phyloP scores from a whole-genome alignment of 2,329 filamentous ascomycete genomes.

The Lachnellula hyalina region DNA sequence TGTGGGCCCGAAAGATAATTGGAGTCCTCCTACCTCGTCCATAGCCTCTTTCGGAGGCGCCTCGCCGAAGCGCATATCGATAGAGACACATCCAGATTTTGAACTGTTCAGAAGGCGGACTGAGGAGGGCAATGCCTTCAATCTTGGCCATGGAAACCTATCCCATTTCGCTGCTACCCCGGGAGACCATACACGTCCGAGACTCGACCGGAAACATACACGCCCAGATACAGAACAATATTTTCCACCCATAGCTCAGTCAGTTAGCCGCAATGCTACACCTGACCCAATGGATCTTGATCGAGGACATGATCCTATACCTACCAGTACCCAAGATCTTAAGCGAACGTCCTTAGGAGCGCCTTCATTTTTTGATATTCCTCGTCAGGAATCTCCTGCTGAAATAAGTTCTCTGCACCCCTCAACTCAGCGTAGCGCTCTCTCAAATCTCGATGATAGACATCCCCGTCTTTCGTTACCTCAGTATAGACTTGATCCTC shows the following conservation, averaged over 20 bases:
- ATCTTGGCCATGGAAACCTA: constrained; percentile 37
- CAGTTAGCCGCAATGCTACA: constrained; percentile 12
- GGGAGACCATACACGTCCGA: constrained; percentile 15
- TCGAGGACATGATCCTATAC: constrained; percentile 47
- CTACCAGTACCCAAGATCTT: constrained; percentile 46
- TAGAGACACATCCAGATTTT: constrained; percentile 76
- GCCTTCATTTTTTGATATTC: constrained; percentile 36
- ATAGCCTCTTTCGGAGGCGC: constrained; percentile 64
- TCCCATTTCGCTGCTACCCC: constrained; percentile 41
- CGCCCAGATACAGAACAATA: constrained; percentile 19
- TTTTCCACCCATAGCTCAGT: constrained; percentile 17
- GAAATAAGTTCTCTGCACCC: constrained; percentile 32
- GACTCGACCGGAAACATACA: constrained; percentile 20
- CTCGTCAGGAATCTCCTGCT: constrained; percentile 44
- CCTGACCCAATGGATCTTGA: constrained; percentile 36
- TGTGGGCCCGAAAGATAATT: constrained; percentile 62
- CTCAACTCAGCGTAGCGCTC: constrained; percentile 19
- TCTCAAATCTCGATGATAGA: constrained; percentile 40
- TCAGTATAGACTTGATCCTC: constrained; percentile 40
- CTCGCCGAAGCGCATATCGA: constrained; percentile 62
- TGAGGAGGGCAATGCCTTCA: constrained; percentile 56
- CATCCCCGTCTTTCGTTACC: constrained; percentile 52
- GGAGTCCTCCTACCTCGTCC: constrained; percentile 67
- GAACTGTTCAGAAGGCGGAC: constrained; percentile 71
- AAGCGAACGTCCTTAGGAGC: constrained; percentile 35